Percentiles rank a stretch among this genome's conserved stretches.
Conservation (phyloP, 139 green algal genomes). For the Bryopsis sp. region DNA sequence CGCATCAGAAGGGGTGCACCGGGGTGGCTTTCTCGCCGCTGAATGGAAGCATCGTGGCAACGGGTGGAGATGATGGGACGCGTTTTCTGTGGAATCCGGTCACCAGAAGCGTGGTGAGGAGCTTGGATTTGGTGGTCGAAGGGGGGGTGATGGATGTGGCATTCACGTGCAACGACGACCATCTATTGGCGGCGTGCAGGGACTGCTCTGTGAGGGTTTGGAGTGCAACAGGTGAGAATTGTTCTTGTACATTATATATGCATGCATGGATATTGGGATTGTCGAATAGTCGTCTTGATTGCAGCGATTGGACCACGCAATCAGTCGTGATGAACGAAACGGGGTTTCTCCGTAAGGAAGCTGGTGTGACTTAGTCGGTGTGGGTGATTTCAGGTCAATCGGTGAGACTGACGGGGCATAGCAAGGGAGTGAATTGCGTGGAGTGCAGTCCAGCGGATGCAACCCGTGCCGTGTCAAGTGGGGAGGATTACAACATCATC, state of each 20-base stretch:
- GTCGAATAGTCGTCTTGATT: not conserved
- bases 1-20: too few relatives aligned
- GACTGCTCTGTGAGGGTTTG: conserved; percentile 5
- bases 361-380: too few relatives aligned
- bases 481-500: conserved; percentile 2
- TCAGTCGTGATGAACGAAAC: too few relatives aligned
- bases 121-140: too few relatives aligned
- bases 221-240: not conserved
- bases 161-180: conserved; percentile 6
- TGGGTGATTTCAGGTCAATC: too few relatives aligned
- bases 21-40: too few relatives aligned
- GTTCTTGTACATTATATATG: not conserved
- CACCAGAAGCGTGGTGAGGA: too few relatives aligned
- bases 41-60: too few relatives aligned
- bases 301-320: not conserved
- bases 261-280: not conserved
- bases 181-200: not conserved
- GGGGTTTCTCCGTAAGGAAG: too few relatives aligned
- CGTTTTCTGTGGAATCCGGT: too few relatives aligned
- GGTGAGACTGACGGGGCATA: conserved; percentile 5
- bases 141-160: not conserved
- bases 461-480: not conserved
- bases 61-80: too few relatives aligned
- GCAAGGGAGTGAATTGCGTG: conserved; percentile 9
- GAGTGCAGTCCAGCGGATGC: not conserved